Percentiles rank a stretch among this genome's conserved stretches.
These are phyloP conservation scores for Lactarius akahatsu DNA, from an alignment of 768 basidiomycete genomes.

Conservation along the genomic window DNA sequence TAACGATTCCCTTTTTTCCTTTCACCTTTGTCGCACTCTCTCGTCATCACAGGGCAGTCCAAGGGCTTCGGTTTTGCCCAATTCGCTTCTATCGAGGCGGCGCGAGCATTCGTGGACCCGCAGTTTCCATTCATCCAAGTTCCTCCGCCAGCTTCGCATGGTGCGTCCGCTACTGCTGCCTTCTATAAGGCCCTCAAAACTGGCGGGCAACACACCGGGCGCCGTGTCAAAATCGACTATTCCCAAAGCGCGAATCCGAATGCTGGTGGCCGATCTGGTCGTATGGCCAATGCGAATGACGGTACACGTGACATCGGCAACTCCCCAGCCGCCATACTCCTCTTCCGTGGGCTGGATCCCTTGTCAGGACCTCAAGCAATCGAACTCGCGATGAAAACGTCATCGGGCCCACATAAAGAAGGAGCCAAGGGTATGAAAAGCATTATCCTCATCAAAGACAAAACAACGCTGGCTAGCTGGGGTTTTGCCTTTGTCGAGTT, in stretches of 20 bases:
- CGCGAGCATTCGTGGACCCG: slow-evolving; percentile 87
- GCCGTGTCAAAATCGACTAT: slow-evolving; percentile 93
- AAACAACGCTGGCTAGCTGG: slow-evolving; percentile 82
- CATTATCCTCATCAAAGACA: slow-evolving; percentile 87
- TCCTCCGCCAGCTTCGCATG: slow-evolving; percentile 87
- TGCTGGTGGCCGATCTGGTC: slow-evolving; percentile 56
- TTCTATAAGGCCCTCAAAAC: slow-evolving; percentile 76
- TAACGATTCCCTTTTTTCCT: slow-evolving; percentile 59
- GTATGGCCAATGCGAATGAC: slow-evolving; percentile 74
- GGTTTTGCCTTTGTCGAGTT: slow-evolving; percentile 96
- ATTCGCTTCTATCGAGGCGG: slow-evolving; percentile 82
- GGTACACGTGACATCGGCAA: slow-evolving; percentile 96
- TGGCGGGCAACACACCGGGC: slow-evolving; percentile 70
- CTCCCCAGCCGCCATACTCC: slow-evolving; percentile 73
- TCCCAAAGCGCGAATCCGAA: slow-evolving; percentile 80
- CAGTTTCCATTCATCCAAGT: slow-evolving; percentile 90
- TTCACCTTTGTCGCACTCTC: slow-evolving; percentile 17
- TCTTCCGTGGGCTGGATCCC: slow-evolving; percentile 89
- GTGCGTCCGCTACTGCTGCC: slow-evolving; percentile 67
- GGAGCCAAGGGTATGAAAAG: slow-evolving; percentile 86
- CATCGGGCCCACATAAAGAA: slow-evolving; percentile 73
- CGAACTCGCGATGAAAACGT: slow-evolving; percentile 75
- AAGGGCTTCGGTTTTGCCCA: slow-evolving; percentile 98
- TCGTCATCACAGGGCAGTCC: slow-evolving; percentile 62
- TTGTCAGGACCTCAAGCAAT: slow-evolving; percentile 88